phyloP scores from a whole-genome alignment of 1,284 basidiomycete species.

The Tilletiaria anomala region DNA sequence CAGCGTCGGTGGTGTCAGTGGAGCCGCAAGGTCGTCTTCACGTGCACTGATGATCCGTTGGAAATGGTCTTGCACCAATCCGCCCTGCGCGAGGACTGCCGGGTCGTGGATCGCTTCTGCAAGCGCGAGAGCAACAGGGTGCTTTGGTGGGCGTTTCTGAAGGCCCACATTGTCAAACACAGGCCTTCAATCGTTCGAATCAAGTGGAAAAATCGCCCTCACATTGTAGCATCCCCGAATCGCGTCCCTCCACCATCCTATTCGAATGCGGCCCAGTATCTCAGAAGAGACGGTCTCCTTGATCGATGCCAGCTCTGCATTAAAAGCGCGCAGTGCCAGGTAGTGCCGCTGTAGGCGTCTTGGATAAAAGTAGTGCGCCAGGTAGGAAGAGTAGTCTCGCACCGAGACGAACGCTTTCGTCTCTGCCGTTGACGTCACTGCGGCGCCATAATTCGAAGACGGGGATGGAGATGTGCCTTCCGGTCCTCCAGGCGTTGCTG shows the following conservation, averaged over 20 bases:
- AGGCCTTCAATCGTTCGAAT: background rate
- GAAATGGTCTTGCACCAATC: conserved; percentile 34
- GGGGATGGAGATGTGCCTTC: too few relatives aligned
- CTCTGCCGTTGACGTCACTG: too few relatives aligned
- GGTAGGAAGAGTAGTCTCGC: too few relatives aligned
- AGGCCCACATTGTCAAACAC: background rate
- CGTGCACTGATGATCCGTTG: conserved; percentile 31
- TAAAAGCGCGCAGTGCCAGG: conserved; percentile 31
- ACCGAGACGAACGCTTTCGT: too few relatives aligned
- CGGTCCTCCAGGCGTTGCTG: too few relatives aligned
- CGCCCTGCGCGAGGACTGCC: conserved; percentile 12
- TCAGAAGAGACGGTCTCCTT: conserved; percentile 33
- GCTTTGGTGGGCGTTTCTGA: conserved; percentile 12
- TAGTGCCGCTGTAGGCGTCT: conserved; percentile 6
- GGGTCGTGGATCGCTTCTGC: conserved; percentile 31
- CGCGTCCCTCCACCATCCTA: conserved; percentile 38
- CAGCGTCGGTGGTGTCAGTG: conserved; percentile 22
- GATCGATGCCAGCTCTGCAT: conserved; percentile 28
- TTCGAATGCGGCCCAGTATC: conserved; percentile 30
- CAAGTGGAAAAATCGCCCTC: background rate
- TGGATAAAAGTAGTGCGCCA: too few relatives aligned
- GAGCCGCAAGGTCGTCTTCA: conserved; percentile 27
- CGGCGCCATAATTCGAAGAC: too few relatives aligned
- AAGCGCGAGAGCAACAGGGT: conserved; percentile 29
- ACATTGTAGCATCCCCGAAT: conserved; percentile 4